Evolutionary conservation across 345 rosid species (phyloP).

Genomic region (Rhodomyrtus tomentosa): DNA sequence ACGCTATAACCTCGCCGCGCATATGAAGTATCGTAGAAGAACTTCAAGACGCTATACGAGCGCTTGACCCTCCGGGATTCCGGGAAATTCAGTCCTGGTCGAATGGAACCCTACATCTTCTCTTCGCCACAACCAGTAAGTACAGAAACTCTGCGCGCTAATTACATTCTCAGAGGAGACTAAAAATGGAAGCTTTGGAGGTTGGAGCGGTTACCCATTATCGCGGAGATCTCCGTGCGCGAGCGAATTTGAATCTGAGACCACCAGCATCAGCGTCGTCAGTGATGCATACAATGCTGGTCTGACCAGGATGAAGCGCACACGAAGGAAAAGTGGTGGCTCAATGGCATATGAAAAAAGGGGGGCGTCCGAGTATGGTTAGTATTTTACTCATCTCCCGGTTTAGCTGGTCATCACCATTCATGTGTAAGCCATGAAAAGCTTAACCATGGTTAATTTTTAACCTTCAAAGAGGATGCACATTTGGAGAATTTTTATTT

Average conservation of each 20-base stretch:
- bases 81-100: not conserved
- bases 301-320: not conserved
- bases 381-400: not conserved
- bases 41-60: not conserved
- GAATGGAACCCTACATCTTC: not conserved
- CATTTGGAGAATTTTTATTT: not conserved
- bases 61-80: not conserved
- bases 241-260: conserved; percentile 6
- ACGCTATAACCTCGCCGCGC: not conserved
- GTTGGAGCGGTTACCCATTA: not conserved
- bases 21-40: not conserved
- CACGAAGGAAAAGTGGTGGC: not conserved
- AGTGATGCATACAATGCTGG: not conserved
- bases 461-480: not conserved
- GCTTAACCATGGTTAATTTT: conserved; percentile 17
- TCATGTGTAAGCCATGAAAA: not conserved
- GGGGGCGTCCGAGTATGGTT: not conserved
- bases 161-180: not conserved
- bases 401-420: not conserved
- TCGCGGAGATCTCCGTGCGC: not conserved
- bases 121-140: not conserved
- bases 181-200: not conserved
- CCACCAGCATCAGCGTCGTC: not conserved
- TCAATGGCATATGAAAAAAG: not conserved
- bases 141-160: not conserved